phyloP scores from a whole-genome alignment of 2,329 filamentous ascomycete species.

The Ceratocystis huliohia region DNA sequence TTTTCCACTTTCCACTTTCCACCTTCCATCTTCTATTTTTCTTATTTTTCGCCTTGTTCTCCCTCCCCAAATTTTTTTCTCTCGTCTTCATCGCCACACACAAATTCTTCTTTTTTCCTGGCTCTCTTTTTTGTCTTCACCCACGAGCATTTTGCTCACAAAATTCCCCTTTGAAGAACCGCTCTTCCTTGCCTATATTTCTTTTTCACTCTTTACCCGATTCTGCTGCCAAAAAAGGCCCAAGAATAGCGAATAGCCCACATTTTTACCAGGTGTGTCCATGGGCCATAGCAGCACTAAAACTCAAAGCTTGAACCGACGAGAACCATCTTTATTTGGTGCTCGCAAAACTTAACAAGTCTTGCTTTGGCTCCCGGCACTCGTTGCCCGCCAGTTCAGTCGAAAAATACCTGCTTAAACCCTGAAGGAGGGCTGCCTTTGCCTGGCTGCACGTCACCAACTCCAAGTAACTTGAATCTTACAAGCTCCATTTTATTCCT shows the following conservation, averaged over 20 bases:
- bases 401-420: neutral
- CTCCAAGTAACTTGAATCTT: neutral
- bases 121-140: neutral
- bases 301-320: neutral
- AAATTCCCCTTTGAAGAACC: neutral
- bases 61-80: neutral
- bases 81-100: neutral
- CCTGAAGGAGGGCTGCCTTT: neutral
- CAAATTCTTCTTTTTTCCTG: neutral
- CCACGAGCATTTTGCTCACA: neutral
- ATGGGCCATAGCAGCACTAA: slow-evolving; percentile 6
- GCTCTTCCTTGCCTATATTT: neutral
- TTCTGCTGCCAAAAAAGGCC: neutral
- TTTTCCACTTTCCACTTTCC: neutral
- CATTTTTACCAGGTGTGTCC: neutral
- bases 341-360: neutral
- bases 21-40: slow-evolving; percentile 4
- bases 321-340: neutral
- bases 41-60: neutral
- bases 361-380: neutral
- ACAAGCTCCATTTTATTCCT: neutral
- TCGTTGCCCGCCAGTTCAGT: neutral
- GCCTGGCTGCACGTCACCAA: too few relatives aligned
- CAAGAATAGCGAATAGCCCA: slow-evolving; percentile 3
- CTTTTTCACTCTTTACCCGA: neutral